Percentiles rank a stretch among this genome's conserved stretches.
These are phyloP conservation scores for Trichoderma cornu-damae DNA, from an alignment of 2,329 filamentous ascomycete species.

Conservation along the genomic window DNA sequence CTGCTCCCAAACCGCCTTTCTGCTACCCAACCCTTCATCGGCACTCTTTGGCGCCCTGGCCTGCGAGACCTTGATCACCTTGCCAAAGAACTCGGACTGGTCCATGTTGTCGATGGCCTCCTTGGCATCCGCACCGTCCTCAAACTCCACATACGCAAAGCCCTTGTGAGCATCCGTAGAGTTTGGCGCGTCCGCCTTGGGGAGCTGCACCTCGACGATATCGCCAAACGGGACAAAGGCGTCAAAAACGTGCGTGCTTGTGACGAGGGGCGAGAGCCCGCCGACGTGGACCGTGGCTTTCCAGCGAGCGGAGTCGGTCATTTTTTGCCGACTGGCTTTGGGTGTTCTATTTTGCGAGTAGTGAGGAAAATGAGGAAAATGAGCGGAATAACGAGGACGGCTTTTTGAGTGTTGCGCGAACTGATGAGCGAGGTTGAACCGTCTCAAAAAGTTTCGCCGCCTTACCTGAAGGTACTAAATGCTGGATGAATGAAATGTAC, in stretches of 20 bases:
- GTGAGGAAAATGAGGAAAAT: neutral
- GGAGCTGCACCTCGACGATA: constrained; percentile 83
- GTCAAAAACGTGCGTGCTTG: constrained; percentile 69
- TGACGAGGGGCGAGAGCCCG: constrained; percentile 76
- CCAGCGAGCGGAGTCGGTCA: constrained; percentile 78
- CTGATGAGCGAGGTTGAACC: neutral
- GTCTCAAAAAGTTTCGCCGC: too few species aligned
- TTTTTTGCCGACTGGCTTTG: constrained; percentile 34
- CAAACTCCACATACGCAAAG: constrained; percentile 95
- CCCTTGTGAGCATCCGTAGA: constrained; percentile 77
- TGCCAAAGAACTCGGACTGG: constrained; percentile 88
- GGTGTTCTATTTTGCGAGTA: too few species aligned
- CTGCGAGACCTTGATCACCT: constrained; percentile 83
- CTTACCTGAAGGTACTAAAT: neutral
- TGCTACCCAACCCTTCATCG: constrained; percentile 83
- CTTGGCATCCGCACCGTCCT: constrained; percentile 75
- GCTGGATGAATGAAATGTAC: neutral
- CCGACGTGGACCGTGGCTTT: constrained; percentile 92
- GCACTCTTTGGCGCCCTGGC: constrained; percentile 89
- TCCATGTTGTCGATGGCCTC: constrained; percentile 99
- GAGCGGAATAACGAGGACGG: too few species aligned
- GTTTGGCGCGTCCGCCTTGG: constrained; percentile 78
- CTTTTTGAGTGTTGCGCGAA: neutral
- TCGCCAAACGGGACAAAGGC: constrained; percentile 97
- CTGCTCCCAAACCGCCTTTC: constrained; percentile 95